These are phyloP conservation scores for Endotrypanum monterogeii DNA, from an alignment of 208 protist genomes.

Conservation along the genomic window DNA sequence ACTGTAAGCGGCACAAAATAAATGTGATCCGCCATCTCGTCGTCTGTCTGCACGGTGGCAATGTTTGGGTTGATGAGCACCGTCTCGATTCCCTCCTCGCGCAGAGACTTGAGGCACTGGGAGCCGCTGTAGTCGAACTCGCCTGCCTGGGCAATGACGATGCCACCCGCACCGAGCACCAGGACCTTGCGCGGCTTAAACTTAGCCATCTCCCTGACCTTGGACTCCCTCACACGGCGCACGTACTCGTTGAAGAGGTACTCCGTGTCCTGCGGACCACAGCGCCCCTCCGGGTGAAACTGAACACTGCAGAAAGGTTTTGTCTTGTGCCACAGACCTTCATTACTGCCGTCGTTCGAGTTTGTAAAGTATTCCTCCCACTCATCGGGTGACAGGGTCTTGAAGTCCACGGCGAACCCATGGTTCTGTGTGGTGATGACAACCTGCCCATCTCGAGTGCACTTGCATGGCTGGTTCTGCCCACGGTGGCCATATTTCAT, in stretches of 20 bases:
- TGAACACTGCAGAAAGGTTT: constrained; percentile 98
- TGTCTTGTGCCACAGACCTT: constrained; percentile 95
- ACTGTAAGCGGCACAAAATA: constrained; percentile 97
- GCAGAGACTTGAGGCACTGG: constrained; percentile 98
- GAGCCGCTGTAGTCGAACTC: constrained; percentile 99
- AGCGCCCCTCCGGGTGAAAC: constrained; percentile 98
- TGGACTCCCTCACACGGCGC: constrained; percentile 71
- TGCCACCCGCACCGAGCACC: constrained; percentile 95
- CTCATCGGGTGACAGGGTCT: constrained; percentile 82
- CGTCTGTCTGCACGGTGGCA: constrained; percentile 97
- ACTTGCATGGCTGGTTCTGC: constrained; percentile 98
- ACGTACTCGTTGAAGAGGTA: constrained; percentile 98
- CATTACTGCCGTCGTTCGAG: constrained; percentile 97
- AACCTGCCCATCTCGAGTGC: constrained; percentile 80
- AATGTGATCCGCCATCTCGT: constrained; percentile 96
- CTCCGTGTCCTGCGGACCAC: constrained; percentile 97
- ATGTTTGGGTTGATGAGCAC: constrained; percentile 99
- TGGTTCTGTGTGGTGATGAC: constrained; percentile 99
- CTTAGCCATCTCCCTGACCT: constrained; percentile 66
- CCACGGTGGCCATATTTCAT: constrained; percentile 99
- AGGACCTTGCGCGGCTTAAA: constrained; percentile 92
- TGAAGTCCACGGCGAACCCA: constrained; percentile 97
- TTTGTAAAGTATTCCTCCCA: constrained; percentile 97
- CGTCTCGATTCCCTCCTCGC: constrained; percentile 97
- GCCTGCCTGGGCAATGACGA: constrained; percentile 98